These are phyloP conservation scores for Hexamita inflata DNA, from an alignment of 208 protist species.

Conservation along the genomic window DNA sequence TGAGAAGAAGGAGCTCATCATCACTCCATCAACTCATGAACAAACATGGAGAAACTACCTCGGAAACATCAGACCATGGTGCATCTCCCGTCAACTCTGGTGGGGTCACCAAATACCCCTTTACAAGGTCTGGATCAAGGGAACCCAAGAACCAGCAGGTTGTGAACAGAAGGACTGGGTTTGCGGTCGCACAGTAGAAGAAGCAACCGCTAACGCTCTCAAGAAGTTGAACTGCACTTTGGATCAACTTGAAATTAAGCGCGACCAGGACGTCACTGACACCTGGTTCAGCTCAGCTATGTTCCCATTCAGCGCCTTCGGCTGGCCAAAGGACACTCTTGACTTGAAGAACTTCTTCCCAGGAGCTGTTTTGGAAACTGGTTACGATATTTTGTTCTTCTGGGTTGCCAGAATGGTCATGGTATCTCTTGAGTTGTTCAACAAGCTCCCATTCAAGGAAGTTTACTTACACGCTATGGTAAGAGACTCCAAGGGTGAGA, in stretches of 20 bases:
- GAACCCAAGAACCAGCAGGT: not conserved
- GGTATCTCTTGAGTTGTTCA: conserved; percentile 80
- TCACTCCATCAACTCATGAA: conserved; percentile 70
- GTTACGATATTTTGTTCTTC: conserved; percentile 99
- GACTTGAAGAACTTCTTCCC: conserved; percentile 88
- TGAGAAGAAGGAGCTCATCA: conserved; percentile 65
- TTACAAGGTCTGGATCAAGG: conserved; percentile 62
- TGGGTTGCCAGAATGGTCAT: conserved; percentile 99
- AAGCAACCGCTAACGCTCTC: conserved; percentile 65
- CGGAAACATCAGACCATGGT: conserved; percentile 62
- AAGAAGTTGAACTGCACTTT: conserved; percentile 51
- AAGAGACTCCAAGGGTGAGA: conserved; percentile 91
- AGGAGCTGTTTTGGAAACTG: conserved; percentile 86
- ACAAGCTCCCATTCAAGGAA: conserved; percentile 53
- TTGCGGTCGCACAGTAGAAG: conserved; percentile 66
- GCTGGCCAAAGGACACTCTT: conserved; percentile 50
- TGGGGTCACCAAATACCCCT: conserved; percentile 99
- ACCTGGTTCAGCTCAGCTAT: conserved; percentile 99
- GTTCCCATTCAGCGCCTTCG: conserved; percentile 90
- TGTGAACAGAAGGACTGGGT: conserved; percentile 59
- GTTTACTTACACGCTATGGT: conserved; percentile 96
- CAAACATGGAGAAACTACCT: conserved; percentile 63
- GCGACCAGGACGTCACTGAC: conserved; percentile 98
- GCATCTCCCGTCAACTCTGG: conserved; percentile 96
- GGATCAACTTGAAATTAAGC: conserved; percentile 38